Percentiles rank a stretch among this genome's conserved stretches.
phyloP scores from a whole-genome alignment of 2,329 filamentous ascomycete genomes.

The Epichloe gansuensis region DNA sequence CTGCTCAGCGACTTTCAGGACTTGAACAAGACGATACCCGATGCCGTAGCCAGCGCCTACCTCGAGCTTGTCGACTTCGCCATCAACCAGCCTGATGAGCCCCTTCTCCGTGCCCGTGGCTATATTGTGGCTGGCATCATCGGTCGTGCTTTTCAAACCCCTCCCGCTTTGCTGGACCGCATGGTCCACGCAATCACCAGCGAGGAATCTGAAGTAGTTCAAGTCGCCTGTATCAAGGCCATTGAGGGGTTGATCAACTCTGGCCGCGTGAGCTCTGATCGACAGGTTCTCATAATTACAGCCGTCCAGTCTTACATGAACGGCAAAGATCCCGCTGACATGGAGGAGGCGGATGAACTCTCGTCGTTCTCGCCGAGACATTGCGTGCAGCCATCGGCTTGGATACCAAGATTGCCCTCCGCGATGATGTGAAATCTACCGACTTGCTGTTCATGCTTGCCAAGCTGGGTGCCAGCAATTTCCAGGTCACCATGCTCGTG shows the following conservation, averaged over 20 bases:
- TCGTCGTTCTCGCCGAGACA: constrained; percentile 81
- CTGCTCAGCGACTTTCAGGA: constrained; percentile 76
- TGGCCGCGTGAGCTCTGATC: constrained; percentile 37
- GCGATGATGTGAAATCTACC: constrained; percentile 59
- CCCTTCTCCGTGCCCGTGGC: constrained; percentile 73
- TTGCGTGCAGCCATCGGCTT: constrained; percentile 73
- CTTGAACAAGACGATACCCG: constrained; percentile 56
- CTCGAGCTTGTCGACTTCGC: constrained; percentile 71
- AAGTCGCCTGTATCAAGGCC: constrained; percentile 82
- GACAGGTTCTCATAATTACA: constrained; percentile 49
- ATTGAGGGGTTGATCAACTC: constrained; percentile 55
- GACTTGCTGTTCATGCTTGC: constrained; percentile 81
- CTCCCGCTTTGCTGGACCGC: constrained; percentile 54
- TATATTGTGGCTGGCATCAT: constrained; percentile 77
- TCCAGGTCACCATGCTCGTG: constrained; percentile 79
- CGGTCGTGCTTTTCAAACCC: constrained; percentile 54
- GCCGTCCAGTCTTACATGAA: constrained; percentile 64
- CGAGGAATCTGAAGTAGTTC: constrained; percentile 77
- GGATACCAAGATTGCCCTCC: constrained; percentile 62
- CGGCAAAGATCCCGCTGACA: constrained; percentile 67
- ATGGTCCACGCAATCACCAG: constrained; percentile 63
- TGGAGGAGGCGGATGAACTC: constrained; percentile 85
- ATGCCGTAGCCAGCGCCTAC: constrained; percentile 59
- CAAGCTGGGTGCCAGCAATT: constrained; percentile 78
- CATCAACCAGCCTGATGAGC: constrained; percentile 55